A percentile compares a stretch with the other conserved stretches of the same genome.
phyloP scores from a whole-genome alignment of 148 eudicot genomes.

The Fagopyrum homotropicum region DNA sequence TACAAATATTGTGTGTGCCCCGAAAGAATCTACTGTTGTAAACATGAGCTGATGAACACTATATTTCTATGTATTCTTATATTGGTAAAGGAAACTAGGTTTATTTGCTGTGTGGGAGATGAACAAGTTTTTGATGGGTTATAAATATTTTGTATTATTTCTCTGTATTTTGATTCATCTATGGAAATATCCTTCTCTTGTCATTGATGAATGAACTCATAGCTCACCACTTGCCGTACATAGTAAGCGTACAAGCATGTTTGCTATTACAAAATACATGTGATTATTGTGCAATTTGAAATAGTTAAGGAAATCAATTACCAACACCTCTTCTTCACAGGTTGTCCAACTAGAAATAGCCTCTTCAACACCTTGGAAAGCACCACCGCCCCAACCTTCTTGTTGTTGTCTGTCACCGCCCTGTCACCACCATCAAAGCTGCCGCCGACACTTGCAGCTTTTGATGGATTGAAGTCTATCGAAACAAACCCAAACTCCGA shows the following conservation, averaged over 20 bases:
- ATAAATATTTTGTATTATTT: too few relatives aligned
- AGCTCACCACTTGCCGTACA: not conserved
- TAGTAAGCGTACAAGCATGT: not conserved
- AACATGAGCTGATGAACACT: too few relatives aligned
- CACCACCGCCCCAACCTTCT: not conserved
- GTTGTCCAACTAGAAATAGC: not conserved
- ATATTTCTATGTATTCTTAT: too few relatives aligned
- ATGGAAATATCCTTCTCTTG: not conserved
- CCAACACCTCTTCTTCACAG: not conserved
- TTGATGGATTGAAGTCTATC: not conserved
- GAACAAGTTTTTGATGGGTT: too few relatives aligned
- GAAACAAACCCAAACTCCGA: not conserved
- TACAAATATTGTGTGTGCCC: too few relatives aligned
- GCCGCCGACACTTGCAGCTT: not conserved
- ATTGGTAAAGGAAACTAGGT: too few relatives aligned
- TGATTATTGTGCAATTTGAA: not conserved
- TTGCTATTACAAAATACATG: not conserved
- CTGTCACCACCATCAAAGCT: not conserved
- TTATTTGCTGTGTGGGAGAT: too few relatives aligned
- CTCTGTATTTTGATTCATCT: too few relatives aligned
- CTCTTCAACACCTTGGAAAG: constrained; percentile 1
- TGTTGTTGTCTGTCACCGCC: not conserved
- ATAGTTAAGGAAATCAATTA: not conserved
- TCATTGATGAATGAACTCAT: not conserved
- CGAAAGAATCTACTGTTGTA: too few relatives aligned